phyloP scores from a whole-genome alignment of 2,329 filamentous ascomycete species.

The Fusarium neocosmosporiellum region DNA sequence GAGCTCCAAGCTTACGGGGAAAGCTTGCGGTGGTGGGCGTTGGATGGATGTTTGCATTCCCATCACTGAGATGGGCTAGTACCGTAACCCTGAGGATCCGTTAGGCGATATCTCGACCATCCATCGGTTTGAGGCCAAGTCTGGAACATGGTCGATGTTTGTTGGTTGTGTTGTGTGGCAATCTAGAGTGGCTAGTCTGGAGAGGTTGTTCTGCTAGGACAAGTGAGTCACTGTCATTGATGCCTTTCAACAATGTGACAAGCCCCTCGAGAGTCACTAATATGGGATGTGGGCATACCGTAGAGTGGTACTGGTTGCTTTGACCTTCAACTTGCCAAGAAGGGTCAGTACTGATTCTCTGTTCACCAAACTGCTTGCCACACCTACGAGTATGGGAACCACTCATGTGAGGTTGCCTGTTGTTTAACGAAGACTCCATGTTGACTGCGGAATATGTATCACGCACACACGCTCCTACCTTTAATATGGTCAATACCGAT shows the following conservation, averaged over 20 bases:
- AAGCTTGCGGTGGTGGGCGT: neutral
- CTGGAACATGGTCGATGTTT: neutral
- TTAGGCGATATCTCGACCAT: neutral
- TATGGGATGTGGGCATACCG: neutral
- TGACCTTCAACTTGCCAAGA: neutral
- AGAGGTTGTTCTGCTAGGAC: neutral
- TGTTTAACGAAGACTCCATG: neutral
- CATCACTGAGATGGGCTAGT: neutral
- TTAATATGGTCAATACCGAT: neutral
- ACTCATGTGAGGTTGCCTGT: neutral
- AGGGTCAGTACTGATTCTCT: neutral
- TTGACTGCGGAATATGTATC: neutral
- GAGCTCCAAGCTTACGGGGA: slow-evolving; percentile 9
- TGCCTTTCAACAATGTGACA: neutral
- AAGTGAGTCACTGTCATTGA: neutral
- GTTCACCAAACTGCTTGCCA: neutral
- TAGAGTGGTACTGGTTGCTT: neutral
- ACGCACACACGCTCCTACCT: no score
- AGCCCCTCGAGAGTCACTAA: neutral
- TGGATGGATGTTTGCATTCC: neutral
- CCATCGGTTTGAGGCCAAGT: neutral
- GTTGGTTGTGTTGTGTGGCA: neutral
- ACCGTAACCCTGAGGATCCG: neutral
- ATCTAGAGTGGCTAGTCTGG: neutral
- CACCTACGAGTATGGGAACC: neutral